Evolutionary conservation across 169 alveolate genomes (phyloP).

Genomic region (Besnoitia besnoiti): DNA sequence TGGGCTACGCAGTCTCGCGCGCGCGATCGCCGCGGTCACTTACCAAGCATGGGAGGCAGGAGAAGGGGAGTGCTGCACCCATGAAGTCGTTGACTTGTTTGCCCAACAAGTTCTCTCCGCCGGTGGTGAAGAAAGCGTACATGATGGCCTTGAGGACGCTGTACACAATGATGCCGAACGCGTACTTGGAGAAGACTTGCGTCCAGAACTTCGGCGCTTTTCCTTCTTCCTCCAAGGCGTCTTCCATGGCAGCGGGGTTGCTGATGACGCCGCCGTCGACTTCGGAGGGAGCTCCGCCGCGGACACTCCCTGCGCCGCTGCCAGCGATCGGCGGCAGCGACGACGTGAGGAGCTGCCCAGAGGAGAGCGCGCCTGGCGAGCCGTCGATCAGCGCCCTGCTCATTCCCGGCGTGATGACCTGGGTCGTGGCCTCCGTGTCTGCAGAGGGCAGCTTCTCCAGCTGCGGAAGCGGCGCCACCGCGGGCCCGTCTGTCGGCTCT

Average conservation of each 20-base stretch:
- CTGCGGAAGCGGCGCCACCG: neutral
- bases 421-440: neutral
- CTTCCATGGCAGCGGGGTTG: neutral
- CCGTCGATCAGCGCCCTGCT: neutral
- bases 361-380: neutral
- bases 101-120: conserved; percentile 66
- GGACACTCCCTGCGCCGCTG: neutral
- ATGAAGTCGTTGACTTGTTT: conserved; percentile 67
- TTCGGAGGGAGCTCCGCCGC: neutral
- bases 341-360: neutral
- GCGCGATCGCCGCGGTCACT: too few species aligned
- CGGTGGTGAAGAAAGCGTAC: conserved; percentile 61
- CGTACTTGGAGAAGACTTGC: conserved; percentile 59
- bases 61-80: conserved; percentile 67
- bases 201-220: conserved; percentile 47
- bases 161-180: conserved; percentile 60
- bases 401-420: neutral
- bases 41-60: conserved; percentile 67
- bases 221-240: conserved; percentile 17
- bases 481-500: neutral
- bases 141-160: conserved; percentile 61
- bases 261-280: neutral
- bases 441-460: neutral
- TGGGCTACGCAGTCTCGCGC: too few species aligned
- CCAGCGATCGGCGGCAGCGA: neutral